A percentile compares a stretch with the other conserved stretches of the same genome.
Conservation (phyloP, 2,329 filamentous ascomycete species). For the Trichoderma sp. region DNA sequence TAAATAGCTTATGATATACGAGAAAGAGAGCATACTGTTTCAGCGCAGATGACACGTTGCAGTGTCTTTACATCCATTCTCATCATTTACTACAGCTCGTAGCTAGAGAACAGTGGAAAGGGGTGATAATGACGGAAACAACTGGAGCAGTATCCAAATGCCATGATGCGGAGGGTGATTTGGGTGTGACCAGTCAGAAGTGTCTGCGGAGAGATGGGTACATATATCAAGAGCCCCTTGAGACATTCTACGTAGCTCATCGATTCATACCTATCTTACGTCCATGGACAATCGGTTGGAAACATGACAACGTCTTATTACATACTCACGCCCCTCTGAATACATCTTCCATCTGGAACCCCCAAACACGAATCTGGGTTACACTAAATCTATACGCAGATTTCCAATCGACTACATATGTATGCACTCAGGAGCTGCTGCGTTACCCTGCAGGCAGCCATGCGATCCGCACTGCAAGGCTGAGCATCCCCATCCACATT, state of each 20-base stretch:
- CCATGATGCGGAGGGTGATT: not conserved
- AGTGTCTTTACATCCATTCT: not conserved
- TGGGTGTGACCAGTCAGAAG: rapidly evolving
- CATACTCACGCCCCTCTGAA: not conserved
- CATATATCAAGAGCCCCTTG: not conserved
- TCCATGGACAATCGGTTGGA: not conserved
- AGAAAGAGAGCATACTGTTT: not conserved
- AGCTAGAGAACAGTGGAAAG: not conserved
- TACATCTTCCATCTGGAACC: not conserved
- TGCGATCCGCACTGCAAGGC: not conserved
- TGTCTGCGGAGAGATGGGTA: not conserved
- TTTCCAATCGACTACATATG: not conserved
- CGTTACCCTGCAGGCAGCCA: not conserved
- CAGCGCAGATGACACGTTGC: not conserved
- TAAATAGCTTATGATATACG: not conserved
- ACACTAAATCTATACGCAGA: not conserved
- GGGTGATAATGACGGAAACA: not conserved
- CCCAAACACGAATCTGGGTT: not conserved
- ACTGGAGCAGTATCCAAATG: not conserved
- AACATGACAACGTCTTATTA: no score
- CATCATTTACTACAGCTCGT: not conserved
- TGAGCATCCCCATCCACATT: not conserved
- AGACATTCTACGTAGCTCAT: not conserved
- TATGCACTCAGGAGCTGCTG: not conserved
- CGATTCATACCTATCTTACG: rapidly evolving